Conservation (phyloP, 1,284 basidiomycete genomes). For the Volvariella volvacea region DNA sequence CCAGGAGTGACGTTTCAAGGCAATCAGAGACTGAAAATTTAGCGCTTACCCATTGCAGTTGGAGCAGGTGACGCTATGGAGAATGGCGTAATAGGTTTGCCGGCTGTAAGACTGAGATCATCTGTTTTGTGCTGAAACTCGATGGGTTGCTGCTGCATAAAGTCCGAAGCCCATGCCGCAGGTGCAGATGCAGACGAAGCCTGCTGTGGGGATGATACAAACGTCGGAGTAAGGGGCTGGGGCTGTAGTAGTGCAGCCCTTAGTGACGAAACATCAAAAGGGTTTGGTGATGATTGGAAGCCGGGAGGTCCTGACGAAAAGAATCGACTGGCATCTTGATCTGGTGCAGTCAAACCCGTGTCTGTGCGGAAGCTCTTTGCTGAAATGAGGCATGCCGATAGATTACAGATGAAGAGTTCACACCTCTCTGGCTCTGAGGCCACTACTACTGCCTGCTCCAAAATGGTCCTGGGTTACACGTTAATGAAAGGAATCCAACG, state of each 20-base stretch:
- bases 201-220: constrained; percentile 12
- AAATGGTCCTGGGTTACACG: constrained; percentile 55
- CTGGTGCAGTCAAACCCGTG: constrained; percentile 17
- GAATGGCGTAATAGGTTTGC: too few species aligned
- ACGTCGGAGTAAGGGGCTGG: constrained; percentile 18
- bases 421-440: not conserved
- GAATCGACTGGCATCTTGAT: constrained; percentile 65
- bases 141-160: constrained; percentile 24
- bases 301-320: constrained; percentile 33
- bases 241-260: constrained; percentile 42
- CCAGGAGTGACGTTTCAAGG: not conserved
- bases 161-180: constrained; percentile 58
- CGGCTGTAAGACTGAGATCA: too few species aligned
- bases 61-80: not conserved
- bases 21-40: not conserved
- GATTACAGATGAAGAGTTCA: not conserved
- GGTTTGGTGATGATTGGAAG: constrained; percentile 20
- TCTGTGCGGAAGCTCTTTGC: too few species aligned
- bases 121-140: too few species aligned
- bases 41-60: too few species aligned
- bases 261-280: constrained; percentile 56
- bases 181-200: constrained; percentile 16
- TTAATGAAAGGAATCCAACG: constrained; percentile 5
- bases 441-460: constrained; percentile 26
- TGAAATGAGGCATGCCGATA: not conserved